Percentiles rank a stretch among this genome's conserved stretches.
phyloP scores from a whole-genome alignment of 768 basidiomycete species.

The Tephrocybe sp. region DNA sequence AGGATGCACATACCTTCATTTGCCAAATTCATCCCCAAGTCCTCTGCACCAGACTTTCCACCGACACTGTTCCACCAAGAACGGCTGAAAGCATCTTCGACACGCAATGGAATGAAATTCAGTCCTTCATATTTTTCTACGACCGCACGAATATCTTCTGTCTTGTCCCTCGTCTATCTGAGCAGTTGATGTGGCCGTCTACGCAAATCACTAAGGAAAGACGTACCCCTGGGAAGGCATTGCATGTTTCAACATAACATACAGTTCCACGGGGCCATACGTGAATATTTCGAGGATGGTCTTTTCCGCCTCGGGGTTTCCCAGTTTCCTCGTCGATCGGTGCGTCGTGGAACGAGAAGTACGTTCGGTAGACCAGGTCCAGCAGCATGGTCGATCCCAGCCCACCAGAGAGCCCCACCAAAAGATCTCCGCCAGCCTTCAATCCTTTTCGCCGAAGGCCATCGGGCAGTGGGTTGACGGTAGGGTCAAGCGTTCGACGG shows the following conservation, averaged over 20 bases:
- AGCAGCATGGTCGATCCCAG: slow-evolving; percentile 73
- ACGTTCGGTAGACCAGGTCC: slow-evolving; percentile 63
- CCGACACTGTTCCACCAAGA: slow-evolving; percentile 63
- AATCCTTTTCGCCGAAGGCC: slow-evolving; percentile 58
- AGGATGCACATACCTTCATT: slow-evolving; percentile 45
- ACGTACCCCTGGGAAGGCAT: slow-evolving; percentile 62
- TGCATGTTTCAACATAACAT: slow-evolving; percentile 72
- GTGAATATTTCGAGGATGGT: slow-evolving; percentile 61
- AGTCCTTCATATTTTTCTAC: slow-evolving; percentile 49
- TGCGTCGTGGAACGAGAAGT: slow-evolving; percentile 39
- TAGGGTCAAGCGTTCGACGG: slow-evolving; percentile 62
- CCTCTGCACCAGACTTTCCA: slow-evolving; percentile 23
- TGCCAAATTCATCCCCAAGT: slow-evolving; percentile 46
- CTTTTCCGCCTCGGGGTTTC: slow-evolving; percentile 51
- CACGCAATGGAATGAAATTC: slow-evolving; percentile 59
- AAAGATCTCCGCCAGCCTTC: slow-evolving; percentile 67
- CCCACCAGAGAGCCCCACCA: slow-evolving; percentile 78
- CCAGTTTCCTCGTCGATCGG: slow-evolving; percentile 20
- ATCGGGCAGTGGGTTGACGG: slow-evolving; percentile 55
- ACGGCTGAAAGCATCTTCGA: slow-evolving; percentile 75
- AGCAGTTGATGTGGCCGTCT: slow-evolving; percentile 14
- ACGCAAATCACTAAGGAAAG: slow-evolving; percentile 1
- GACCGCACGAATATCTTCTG: slow-evolving; percentile 46
- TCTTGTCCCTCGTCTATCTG: slow-evolving; percentile 54
- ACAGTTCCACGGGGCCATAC: slow-evolving; percentile 65